phyloP scores from a whole-genome alignment of 306 rosid genomes.

The Casuarina glauca region DNA sequence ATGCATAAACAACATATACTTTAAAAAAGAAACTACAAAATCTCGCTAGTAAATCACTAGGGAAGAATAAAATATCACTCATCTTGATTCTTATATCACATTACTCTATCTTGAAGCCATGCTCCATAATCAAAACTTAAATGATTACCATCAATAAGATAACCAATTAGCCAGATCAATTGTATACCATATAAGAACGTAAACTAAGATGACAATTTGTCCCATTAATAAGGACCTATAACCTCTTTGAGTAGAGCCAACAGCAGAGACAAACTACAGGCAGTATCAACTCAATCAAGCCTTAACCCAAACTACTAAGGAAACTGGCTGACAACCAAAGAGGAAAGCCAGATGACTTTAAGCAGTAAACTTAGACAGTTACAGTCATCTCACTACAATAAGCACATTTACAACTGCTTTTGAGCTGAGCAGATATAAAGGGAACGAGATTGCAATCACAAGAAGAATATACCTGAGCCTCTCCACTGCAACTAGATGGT shows the following conservation, averaged over 20 bases:
- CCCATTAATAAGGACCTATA: background rate
- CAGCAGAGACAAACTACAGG: background rate
- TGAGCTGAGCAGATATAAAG: constrained; percentile 3
- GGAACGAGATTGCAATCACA: constrained; percentile 17
- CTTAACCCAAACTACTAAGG: background rate
- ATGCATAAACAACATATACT: background rate
- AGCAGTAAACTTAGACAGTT: background rate
- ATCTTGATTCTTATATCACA: background rate
- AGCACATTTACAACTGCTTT: background rate
- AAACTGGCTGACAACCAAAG: constrained; percentile 8
- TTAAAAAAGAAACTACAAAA: background rate
- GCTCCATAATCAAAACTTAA: too few species aligned
- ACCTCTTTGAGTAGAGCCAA: background rate
- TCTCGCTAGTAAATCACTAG: background rate
- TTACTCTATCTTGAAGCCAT: background rate
- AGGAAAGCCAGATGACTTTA: constrained; percentile 18
- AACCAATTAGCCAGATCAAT: background rate
- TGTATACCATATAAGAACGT: constrained; percentile 16
- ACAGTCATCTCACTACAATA: constrained; percentile 7
- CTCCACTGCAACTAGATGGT: constrained; percentile 76
- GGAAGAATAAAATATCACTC: background rate
- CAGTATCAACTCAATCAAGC: background rate
- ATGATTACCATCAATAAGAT: background rate
- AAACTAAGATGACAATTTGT: background rate
- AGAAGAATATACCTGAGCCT: constrained; percentile 58